A percentile compares a stretch with the other conserved stretches of the same genome.
Conservation (phyloP, 2,329 filamentous ascomycete species). For the Davidsoniella australis region DNA sequence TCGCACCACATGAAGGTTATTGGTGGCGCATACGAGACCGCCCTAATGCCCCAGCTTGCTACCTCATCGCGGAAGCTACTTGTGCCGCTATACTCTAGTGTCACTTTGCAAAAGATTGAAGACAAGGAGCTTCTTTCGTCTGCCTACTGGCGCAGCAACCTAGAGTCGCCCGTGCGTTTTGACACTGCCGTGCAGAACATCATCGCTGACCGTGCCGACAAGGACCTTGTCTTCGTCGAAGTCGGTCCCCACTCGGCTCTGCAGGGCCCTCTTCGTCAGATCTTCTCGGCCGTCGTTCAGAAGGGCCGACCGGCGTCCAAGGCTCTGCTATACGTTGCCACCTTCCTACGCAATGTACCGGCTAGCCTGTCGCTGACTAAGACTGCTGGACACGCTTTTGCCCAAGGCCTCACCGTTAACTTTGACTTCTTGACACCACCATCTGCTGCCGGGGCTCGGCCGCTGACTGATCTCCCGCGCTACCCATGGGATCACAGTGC, state of each 20-base stretch:
- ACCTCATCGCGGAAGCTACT: constrained; percentile 22
- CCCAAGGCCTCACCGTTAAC: constrained; percentile 18
- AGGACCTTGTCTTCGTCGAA: constrained; percentile 15
- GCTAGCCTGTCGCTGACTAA: constrained; percentile 10
- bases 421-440: constrained; percentile 18
- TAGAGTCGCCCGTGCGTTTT: constrained; percentile 19
- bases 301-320: not conserved
- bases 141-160: constrained; percentile 19
- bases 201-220: constrained; percentile 20
- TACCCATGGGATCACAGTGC: constrained; percentile 25
- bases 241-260: constrained; percentile 17
- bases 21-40: constrained; percentile 28
- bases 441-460: constrained; percentile 7
- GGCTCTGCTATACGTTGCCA: constrained; percentile 11
- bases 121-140: constrained; percentile 16
- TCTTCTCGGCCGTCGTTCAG: constrained; percentile 1
- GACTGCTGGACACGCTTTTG: constrained; percentile 18
- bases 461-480: constrained; percentile 19
- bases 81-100: not conserved
- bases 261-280: constrained; percentile 14
- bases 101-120: constrained; percentile 13
- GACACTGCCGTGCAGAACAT: constrained; percentile 15
- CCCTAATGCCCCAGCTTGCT: constrained; percentile 29
- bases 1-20: constrained; percentile 22
- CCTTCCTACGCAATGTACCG: constrained; percentile 12